These are phyloP conservation scores for Epichloe glyceriae DNA, from an alignment of 2,329 filamentous ascomycete genomes.

Conservation along the genomic window DNA sequence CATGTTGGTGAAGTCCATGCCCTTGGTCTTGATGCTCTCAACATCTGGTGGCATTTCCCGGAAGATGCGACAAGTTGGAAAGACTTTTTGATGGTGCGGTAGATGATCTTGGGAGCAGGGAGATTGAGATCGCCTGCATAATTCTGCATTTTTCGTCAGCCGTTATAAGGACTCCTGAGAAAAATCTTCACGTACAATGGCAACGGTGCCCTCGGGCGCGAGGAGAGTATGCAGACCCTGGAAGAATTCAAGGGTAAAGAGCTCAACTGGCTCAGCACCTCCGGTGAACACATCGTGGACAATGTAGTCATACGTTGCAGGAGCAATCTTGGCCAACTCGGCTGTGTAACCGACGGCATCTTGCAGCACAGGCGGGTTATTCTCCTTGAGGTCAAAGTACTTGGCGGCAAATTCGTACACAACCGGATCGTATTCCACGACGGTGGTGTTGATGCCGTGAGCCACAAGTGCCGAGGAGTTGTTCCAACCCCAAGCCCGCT, in stretches of 20 bases:
- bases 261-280: conserved; percentile 73
- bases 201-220: conserved; percentile 67
- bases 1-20: conserved; percentile 81
- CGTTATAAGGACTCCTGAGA: neutral
- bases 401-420: conserved; percentile 72
- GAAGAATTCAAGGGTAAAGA: conserved; percentile 84
- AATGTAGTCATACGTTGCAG: conserved; percentile 69
- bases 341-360: conserved; percentile 66
- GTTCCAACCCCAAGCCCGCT: conserved; percentile 89
- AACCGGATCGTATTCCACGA: conserved; percentile 86
- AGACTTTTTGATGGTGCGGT: conserved; percentile 73
- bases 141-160: conserved; percentile 44
- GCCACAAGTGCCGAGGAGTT: conserved; percentile 69
- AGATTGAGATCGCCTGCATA: conserved; percentile 82
- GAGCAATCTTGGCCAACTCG: conserved; percentile 26
- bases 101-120: conserved; percentile 62
- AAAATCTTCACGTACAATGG: conserved; percentile 51
- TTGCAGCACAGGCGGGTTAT: conserved; percentile 67
- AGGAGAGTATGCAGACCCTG: conserved; percentile 56
- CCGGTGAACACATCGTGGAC: conserved; percentile 97
- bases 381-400: conserved; percentile 68
- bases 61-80: conserved; percentile 84
- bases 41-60: conserved; percentile 54
- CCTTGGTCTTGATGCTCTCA: conserved; percentile 31
- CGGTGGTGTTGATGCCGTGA: conserved; percentile 83